A percentile compares a stretch with the other conserved stretches of the same genome.
Conservation (phyloP, 495 filamentous ascomycete species). For the Astrothelium macrocarpum region DNA sequence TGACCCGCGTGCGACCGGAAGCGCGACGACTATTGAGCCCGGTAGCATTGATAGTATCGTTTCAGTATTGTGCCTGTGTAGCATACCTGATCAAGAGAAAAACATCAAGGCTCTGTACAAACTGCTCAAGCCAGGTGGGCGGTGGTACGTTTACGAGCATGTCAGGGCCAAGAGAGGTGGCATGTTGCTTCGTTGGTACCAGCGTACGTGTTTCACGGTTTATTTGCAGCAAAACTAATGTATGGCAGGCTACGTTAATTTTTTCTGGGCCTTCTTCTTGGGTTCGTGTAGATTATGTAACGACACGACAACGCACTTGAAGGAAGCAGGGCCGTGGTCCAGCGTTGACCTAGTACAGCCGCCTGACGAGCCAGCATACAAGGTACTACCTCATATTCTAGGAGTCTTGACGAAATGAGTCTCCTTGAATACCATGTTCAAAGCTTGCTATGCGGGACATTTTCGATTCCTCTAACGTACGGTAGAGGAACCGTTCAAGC, state of each 20-base stretch:
- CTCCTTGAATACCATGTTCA: background rate
- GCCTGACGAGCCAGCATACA: background rate
- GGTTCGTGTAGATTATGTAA: background rate
- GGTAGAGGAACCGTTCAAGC: too few species aligned
- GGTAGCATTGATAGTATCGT: conserved; percentile 58
- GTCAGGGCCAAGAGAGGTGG: conserved; percentile 31
- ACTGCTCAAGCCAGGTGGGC: conserved; percentile 55
- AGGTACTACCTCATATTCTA: background rate
- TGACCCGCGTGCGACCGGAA: conserved; percentile 28
- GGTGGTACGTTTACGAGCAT: conserved; percentile 64
- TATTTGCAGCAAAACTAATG: background rate
- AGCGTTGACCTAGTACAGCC: background rate
- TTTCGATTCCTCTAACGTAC: background rate
- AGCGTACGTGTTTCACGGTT: background rate
- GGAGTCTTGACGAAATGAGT: background rate
- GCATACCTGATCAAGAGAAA: conserved; percentile 51
- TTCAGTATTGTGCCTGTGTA: conserved; percentile 62
- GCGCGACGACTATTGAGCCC: conserved; percentile 28
- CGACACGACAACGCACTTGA: background rate
- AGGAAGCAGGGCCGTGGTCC: background rate
- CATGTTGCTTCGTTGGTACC: background rate
- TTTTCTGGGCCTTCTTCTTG: background rate
- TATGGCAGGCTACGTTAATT: background rate
- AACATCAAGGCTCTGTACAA: conserved; percentile 51
- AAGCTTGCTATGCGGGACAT: background rate